phyloP scores from a whole-genome alignment of 164 flowering plant genomes.

The Saururus chinensis region DNA sequence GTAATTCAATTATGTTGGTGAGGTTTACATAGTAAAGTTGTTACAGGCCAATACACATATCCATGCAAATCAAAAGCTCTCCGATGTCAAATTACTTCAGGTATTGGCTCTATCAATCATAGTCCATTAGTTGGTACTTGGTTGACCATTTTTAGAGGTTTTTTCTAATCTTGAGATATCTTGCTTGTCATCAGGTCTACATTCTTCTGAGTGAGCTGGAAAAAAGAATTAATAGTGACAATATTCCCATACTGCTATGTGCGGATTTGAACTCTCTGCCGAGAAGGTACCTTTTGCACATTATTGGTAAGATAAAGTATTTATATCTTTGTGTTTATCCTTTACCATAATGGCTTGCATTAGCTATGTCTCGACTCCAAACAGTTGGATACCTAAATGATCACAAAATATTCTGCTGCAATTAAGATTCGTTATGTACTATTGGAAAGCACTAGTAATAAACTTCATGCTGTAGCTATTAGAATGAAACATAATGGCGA shows the following conservation, averaged over 20 bases:
- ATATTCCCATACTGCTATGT: slow-evolving; percentile 32
- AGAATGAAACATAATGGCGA: too few species aligned
- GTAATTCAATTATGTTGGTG: neutral
- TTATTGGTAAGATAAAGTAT: neutral
- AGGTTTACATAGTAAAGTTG: neutral
- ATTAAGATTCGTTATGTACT: too few species aligned
- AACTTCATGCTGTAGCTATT: too few species aligned
- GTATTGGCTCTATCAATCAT: slow-evolving; percentile 8
- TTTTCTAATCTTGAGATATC: neutral
- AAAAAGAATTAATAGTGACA: slow-evolving; percentile 7
- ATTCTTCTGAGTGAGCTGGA: slow-evolving; percentile 23
- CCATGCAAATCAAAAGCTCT: slow-evolving; percentile 6
- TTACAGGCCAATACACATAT: slow-evolving; percentile 38
- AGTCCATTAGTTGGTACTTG: neutral
- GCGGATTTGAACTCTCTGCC: slow-evolving; percentile 45
- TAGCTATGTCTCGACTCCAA: too few species aligned
- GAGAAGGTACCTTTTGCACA: slow-evolving; percentile 21
- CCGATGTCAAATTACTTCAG: slow-evolving; percentile 36
- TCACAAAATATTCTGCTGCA: too few species aligned
- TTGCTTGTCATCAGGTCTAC: slow-evolving; percentile 16
- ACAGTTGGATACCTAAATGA: too few species aligned
- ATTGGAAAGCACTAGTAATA: too few species aligned
- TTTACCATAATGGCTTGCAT: too few species aligned
- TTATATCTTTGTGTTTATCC: too few species aligned
- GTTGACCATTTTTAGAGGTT: neutral